Base-by-base conservation (phyloP, 1,284 basidiomycete species). In the Trametes polyzona region DNA sequence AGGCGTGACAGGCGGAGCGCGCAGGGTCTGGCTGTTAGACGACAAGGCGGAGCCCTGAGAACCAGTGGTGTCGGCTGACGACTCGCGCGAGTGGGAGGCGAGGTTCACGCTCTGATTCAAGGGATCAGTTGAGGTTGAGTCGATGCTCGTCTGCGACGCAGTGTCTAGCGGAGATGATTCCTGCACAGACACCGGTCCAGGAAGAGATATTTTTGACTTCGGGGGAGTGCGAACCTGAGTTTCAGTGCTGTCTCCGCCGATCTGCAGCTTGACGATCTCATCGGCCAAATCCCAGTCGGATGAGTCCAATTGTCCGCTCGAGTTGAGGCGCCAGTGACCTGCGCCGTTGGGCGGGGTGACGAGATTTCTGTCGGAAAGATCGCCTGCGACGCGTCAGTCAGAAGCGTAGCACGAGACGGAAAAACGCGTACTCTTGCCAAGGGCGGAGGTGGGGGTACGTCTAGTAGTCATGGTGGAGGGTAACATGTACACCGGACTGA, bases 111-210 rank as follows among this genome's bases (percentile, higher is more conserved):
- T 78, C 70, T 86, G 82, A 65, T 88, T 86, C 55, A 83, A 80
- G 44, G 79, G 73, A 59, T 83, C 83, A n/a, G 88, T 86, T 35
- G 88, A 88, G 29, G 66, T 55, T 40, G 89, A 90, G 64, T 84
- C 85, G 46, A 84, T 74, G 69, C 88, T 90, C 50, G 84, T 79
- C 66, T 81, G 83, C 24, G 88, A 90, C 30, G 83, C 81, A 5
- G 86, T 83, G 67, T 90, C 88, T 46, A 90, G 76, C 30, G 88
- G 87, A 65, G 88, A 91, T 17, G 81, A 73, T 62, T 90, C 87
- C 33, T 77, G 79, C 55, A 85, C 76, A 58, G 86, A 83, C 44
- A 81, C 75, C 50, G 84, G 79, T 52, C 79, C 69, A 23, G 77
- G 73, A 39, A 76, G 64, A 21, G 74, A 70, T 36, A 81, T 76